Evolutionary conservation across 805 yeast genomes (phyloP).

Genomic region (Spathaspora girioi): DNA sequence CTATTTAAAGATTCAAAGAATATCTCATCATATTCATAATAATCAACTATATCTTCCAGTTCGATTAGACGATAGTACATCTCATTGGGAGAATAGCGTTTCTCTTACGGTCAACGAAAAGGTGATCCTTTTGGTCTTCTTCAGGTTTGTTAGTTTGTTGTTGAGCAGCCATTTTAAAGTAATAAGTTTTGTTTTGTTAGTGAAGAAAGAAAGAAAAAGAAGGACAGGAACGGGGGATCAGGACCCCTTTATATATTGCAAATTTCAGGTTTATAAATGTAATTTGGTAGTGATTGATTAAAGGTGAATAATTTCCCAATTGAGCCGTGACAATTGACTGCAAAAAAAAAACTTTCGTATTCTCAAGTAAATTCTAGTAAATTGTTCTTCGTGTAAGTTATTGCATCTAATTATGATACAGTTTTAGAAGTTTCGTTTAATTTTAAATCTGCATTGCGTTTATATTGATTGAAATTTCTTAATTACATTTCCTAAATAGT

Average conservation of each 20-base stretch:
- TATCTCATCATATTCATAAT: background rate
- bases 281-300: too few relatives aligned
- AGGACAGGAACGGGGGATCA: background rate
- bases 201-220: background rate
- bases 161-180: constrained; percentile 7
- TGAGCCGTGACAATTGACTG: background rate
- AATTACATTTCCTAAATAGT: background rate
- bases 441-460: too few relatives aligned
- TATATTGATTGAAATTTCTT: too few relatives aligned
- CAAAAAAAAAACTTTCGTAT: background rate
- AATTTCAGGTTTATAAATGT: background rate
- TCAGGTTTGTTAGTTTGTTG: background rate
- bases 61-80: background rate
- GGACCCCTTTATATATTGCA: background rate
- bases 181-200: background rate
- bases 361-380: background rate
- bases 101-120: background rate
- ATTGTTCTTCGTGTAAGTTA: background rate
- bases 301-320: background rate
- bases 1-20: background rate
- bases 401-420: background rate
- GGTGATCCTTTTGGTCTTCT: background rate
- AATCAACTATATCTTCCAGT: background rate
- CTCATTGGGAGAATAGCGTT: background rate
- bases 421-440: background rate